A percentile compares a stretch with the other conserved stretches of the same genome.
Conservation (phyloP, 2,329 filamentous ascomycete species). For the Xylaria sp. region DNA sequence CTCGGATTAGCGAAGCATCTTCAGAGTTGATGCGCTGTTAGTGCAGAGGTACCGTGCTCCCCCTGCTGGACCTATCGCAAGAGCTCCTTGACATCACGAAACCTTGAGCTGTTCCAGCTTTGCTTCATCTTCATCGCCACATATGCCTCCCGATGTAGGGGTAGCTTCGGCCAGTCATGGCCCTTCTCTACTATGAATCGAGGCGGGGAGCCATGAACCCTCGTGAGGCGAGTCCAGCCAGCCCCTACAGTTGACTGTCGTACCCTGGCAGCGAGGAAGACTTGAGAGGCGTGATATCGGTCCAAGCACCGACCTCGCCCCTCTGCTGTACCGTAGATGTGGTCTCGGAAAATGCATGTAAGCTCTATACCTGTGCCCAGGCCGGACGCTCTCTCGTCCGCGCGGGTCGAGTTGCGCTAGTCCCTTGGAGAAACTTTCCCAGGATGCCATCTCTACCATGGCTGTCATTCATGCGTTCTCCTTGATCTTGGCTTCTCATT, state of each 20-base stretch:
- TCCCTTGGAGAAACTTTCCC: slow-evolving; percentile 39
- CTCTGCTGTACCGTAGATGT: slow-evolving; percentile 5
- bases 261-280: slow-evolving; percentile 9
- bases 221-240: slow-evolving; percentile 14
- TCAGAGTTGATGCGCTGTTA: slow-evolving; percentile 28
- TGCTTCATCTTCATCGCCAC: slow-evolving; percentile 55
- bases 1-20: slow-evolving; percentile 32
- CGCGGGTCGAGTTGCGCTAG: slow-evolving; percentile 44
- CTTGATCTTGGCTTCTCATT: slow-evolving; percentile 47
- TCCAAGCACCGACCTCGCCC: slow-evolving; percentile 23
- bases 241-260: slow-evolving; percentile 3
- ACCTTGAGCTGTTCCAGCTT: slow-evolving; percentile 58
- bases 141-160: slow-evolving; percentile 40
- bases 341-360: slow-evolving; percentile 10
- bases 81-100: slow-evolving; percentile 52
- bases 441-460: slow-evolving; percentile 43
- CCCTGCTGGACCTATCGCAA: slow-evolving; percentile 44
- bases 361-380: slow-evolving; percentile 24
- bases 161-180: slow-evolving; percentile 10
- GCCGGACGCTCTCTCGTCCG: slow-evolving; percentile 49
- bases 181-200: background rate
- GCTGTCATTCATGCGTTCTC: slow-evolving; percentile 46
- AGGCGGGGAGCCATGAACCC: slow-evolving; percentile 1
- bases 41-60: slow-evolving; percentile 3
- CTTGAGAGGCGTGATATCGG: slow-evolving; percentile 7